Evolutionary conservation across 1,284 basidiomycete genomes (phyloP).

Genomic region (Ceratobasidium sp.): DNA sequence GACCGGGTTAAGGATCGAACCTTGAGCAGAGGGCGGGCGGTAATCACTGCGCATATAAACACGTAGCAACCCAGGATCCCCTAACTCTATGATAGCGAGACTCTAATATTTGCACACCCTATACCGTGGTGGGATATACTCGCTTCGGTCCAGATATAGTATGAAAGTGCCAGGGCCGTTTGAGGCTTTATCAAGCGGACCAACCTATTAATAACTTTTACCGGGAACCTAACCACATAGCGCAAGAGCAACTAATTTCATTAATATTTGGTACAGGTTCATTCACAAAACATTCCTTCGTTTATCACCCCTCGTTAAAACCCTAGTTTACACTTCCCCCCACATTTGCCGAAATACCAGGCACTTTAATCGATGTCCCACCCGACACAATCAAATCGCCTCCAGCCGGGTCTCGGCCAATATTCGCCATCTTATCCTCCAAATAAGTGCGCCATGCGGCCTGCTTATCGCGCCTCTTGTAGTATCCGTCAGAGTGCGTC

Average conservation of each 20-base stretch:
- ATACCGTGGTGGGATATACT: no score
- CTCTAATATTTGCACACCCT: no score
- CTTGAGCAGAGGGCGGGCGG: neutral
- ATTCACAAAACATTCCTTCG: neutral
- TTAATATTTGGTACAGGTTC: neutral
- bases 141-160: no score
- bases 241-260: neutral
- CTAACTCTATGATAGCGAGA: no score
- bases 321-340: neutral
- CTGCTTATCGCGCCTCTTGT: conserved; percentile 32
- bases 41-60: neutral
- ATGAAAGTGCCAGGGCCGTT: no score
- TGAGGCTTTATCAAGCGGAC: no score
- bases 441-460: conserved; percentile 15
- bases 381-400: neutral
- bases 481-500: conserved; percentile 17
- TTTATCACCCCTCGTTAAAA: neutral
- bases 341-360: neutral
- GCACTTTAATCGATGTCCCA: neutral
- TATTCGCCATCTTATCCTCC: conserved; percentile 21
- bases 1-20: neutral
- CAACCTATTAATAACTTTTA: no score
- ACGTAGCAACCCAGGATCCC: no score
- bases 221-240: no score
- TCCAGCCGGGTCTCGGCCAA: conserved; percentile 22